These are phyloP conservation scores for Amborella trichopoda DNA, from an alignment of 164 flowering plant genomes.

Conservation along the genomic window DNA sequence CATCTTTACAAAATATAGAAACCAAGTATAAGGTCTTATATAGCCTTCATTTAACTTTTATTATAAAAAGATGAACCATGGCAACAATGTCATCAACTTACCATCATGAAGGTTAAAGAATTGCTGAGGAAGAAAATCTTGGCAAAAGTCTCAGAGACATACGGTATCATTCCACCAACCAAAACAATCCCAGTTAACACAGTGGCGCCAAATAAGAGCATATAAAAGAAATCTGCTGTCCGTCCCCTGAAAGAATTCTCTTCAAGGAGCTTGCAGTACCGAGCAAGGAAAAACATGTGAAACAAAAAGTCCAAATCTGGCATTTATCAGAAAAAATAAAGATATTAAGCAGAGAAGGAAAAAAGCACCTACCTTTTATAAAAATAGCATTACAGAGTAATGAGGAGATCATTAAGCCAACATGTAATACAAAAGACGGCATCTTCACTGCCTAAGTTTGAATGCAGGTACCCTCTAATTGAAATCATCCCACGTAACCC, in stretches of 20 bases:
- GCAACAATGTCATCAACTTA: conserved; percentile 24
- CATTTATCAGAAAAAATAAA: too few relatives aligned
- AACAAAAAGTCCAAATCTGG: conserved; percentile 98
- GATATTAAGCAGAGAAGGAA: not conserved
- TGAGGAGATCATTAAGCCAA: too few relatives aligned
- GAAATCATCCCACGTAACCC: too few relatives aligned
- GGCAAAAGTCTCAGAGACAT: conserved; percentile 81
- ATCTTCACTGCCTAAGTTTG: too few relatives aligned
- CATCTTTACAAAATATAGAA: not conserved
- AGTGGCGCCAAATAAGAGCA: conserved; percentile 97
- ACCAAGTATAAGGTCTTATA: too few relatives aligned
- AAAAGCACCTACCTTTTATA: too few relatives aligned
- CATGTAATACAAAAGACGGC: too few relatives aligned
- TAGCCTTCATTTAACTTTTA: too few relatives aligned
- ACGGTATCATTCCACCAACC: conserved; percentile 92
- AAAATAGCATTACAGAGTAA: too few relatives aligned
- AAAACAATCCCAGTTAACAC: conserved; percentile 86
- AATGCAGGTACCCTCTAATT: too few relatives aligned
- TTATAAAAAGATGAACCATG: too few relatives aligned
- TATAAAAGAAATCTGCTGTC: conserved; percentile 98
- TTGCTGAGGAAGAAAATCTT: conserved; percentile 93
- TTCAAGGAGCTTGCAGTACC: conserved; percentile 99
- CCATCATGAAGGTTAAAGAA: conserved; percentile 99
- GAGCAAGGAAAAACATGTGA: conserved; percentile 98
- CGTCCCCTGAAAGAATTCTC: conserved; percentile 98